Conservation (phyloP, 176 grass and related monocot species). For the Puccinellia tenuiflora region DNA sequence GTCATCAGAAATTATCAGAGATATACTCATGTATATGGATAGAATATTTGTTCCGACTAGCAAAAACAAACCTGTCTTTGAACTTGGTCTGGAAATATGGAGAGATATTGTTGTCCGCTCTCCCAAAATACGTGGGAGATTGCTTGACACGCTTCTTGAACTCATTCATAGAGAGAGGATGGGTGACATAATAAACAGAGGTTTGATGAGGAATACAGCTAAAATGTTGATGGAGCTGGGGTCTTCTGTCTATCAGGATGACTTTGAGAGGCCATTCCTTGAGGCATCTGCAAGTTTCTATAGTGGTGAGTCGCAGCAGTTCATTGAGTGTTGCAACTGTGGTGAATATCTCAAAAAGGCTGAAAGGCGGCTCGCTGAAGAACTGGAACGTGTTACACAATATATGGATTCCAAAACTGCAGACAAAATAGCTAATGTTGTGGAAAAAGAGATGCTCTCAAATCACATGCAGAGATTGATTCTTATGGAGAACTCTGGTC, state of each 20-base stretch:
- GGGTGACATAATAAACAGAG: constrained; percentile 55
- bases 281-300: constrained; percentile 57
- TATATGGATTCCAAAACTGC: constrained; percentile 19
- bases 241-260: constrained; percentile 50
- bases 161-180: constrained; percentile 55
- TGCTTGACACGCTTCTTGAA: constrained; percentile 37
- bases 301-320: constrained; percentile 54
- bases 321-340: constrained; percentile 55
- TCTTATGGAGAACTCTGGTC: constrained; percentile 16
- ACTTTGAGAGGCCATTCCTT: constrained; percentile 60
- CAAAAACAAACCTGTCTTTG: constrained; percentile 12
- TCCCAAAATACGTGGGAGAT: constrained; percentile 8
- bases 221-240: constrained; percentile 65
- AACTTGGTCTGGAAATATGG: constrained; percentile 4
- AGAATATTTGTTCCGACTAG: not conserved
- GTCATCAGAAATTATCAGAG: constrained; percentile 9
- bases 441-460: constrained; percentile 4
- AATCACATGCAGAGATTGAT: constrained; percentile 16
- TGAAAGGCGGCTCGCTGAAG: constrained; percentile 46
- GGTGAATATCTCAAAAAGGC: constrained; percentile 57
- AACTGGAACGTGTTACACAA: not conserved
- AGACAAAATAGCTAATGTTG: constrained; percentile 3
- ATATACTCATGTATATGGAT: constrained; percentile 9
- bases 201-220: constrained; percentile 56
- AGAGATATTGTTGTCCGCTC: not conserved